phyloP scores from a whole-genome alignment of 1,284 basidiomycete species.

The Boletus semigastroideus region DNA sequence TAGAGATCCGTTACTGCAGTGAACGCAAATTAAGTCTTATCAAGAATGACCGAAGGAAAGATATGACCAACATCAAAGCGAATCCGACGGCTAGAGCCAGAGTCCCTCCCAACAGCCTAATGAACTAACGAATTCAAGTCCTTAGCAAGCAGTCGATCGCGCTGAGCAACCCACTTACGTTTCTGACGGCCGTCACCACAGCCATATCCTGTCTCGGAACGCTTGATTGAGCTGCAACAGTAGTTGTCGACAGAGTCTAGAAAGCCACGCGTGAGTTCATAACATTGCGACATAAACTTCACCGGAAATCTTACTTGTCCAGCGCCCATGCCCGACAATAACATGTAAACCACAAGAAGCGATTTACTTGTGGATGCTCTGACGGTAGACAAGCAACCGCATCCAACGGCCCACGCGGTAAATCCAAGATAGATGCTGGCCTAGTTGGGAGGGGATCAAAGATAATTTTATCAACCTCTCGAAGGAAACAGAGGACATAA shows the following conservation, averaged over 20 bases:
- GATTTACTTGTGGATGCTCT: slow-evolving; percentile 48
- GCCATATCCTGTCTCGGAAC: slow-evolving; percentile 67
- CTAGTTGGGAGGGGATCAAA: slow-evolving; percentile 28
- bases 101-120: slow-evolving; percentile 64
- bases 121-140: slow-evolving; percentile 42
- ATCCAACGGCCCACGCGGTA: slow-evolving; percentile 65
- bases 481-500: background rate
- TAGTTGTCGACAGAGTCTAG: slow-evolving; percentile 61
- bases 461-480: background rate
- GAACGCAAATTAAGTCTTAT: background rate
- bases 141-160: background rate
- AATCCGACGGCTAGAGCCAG: slow-evolving; percentile 61
- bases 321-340: slow-evolving; percentile 67
- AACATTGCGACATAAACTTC: background rate
- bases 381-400: slow-evolving; percentile 67
- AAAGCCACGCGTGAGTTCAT: slow-evolving; percentile 3
- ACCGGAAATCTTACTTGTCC: slow-evolving; percentile 46
- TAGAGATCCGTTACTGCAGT: slow-evolving; percentile 54
- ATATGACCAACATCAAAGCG: slow-evolving; percentile 47
- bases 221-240: slow-evolving; percentile 69
- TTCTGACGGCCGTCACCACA: slow-evolving; percentile 68
- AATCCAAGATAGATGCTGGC: slow-evolving; percentile 67
- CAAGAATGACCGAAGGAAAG: background rate
- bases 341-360: slow-evolving; percentile 63
- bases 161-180: slow-evolving; percentile 40